A percentile compares a stretch with the other conserved stretches of the same genome.
phyloP scores from a whole-genome alignment of 441 rosid species.

The Mallotus repandus region DNA sequence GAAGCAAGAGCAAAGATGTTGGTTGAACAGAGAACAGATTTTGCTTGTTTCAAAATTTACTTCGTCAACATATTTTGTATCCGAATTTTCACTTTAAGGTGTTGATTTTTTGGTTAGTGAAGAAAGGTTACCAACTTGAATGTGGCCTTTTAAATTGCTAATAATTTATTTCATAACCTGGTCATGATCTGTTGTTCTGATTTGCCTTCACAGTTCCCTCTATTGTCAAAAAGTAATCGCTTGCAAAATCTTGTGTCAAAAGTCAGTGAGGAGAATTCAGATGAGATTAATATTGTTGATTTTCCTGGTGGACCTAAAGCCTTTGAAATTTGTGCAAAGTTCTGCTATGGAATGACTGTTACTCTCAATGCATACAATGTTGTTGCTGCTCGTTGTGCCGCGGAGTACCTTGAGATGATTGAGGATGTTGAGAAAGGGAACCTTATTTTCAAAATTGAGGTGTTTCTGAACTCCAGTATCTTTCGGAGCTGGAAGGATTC shows the following conservation, averaged over 20 bases:
- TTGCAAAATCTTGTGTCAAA: slow-evolving; percentile 63
- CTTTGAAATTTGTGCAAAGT: slow-evolving; percentile 93
- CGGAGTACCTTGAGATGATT: slow-evolving; percentile 93
- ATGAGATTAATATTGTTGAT: slow-evolving; percentile 56
- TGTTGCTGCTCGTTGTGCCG: slow-evolving; percentile 85
- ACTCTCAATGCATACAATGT: slow-evolving; percentile 87
- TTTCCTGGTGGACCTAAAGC: slow-evolving; percentile 93
- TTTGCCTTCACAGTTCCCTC: slow-evolving; percentile 70
- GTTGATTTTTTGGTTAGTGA: slow-evolving; percentile 5
- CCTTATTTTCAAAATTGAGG: slow-evolving; percentile 79
- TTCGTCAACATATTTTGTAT: too few relatives aligned
- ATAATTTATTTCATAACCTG: slow-evolving; percentile 5
- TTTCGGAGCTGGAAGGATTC: slow-evolving; percentile 97
- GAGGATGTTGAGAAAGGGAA: slow-evolving; percentile 84
- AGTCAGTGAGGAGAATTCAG: slow-evolving; percentile 53
- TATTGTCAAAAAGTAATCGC: slow-evolving; percentile 75
- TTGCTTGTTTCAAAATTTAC: not conserved
- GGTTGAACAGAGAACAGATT: not conserved
- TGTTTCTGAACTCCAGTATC: slow-evolving; percentile 83
- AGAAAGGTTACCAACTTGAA: not conserved
- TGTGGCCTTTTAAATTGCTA: not conserved
- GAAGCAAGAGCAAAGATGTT: not conserved
- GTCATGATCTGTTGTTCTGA: slow-evolving; percentile 7
- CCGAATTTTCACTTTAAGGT: not conserved
- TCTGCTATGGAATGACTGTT: slow-evolving; percentile 91